These are phyloP conservation scores for Dacryopinax spathularia DNA, from an alignment of 768 basidiomycete genomes.

Conservation along the genomic window DNA sequence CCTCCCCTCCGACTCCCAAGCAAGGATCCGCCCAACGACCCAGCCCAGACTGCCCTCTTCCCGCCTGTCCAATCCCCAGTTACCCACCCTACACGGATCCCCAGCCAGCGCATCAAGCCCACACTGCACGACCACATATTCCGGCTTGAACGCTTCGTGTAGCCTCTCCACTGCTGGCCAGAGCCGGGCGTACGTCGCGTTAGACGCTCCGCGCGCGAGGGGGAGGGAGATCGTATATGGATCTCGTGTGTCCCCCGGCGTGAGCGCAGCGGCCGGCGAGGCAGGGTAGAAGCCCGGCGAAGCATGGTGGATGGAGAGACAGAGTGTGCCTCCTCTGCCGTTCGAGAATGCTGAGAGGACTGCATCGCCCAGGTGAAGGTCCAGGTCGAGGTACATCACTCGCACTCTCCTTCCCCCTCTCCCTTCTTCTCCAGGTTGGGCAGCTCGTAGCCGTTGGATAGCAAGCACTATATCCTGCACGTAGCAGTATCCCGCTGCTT, in stretches of 20 bases:
- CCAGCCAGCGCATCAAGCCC: slow-evolving; percentile 78
- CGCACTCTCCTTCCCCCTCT: slow-evolving; percentile 31
- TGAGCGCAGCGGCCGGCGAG: slow-evolving; percentile 37
- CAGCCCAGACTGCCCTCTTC: slow-evolving; percentile 53
- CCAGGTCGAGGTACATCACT: slow-evolving; percentile 83
- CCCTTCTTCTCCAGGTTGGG: neutral
- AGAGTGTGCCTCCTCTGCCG: slow-evolving; percentile 30
- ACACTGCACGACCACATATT: slow-evolving; percentile 71
- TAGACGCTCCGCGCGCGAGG: slow-evolving; percentile 54
- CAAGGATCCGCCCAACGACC: slow-evolving; percentile 39
- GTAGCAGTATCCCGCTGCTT: slow-evolving; percentile 86
- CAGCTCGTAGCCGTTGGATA: slow-evolving; percentile 46
- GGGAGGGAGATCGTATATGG: slow-evolving; percentile 71
- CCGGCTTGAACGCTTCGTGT: slow-evolving; percentile 49
- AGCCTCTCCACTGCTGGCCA: slow-evolving; percentile 52
- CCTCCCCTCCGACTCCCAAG: slow-evolving; percentile 36
- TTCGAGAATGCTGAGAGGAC: slow-evolving; percentile 62
- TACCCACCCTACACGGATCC: slow-evolving; percentile 62
- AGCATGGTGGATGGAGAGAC: slow-evolving; percentile 72
- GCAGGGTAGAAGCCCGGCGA: slow-evolving; percentile 74
- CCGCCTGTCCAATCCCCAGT: slow-evolving; percentile 45
- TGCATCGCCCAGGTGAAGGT: slow-evolving; percentile 82
- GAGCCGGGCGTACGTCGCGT: slow-evolving; percentile 43
- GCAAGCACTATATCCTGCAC: slow-evolving; percentile 79
- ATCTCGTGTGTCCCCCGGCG: slow-evolving; percentile 30